A percentile compares a stretch with the other conserved stretches of the same genome.
These are phyloP conservation scores for Nicotiana tabacum DNA, from an alignment of 257 asterid species.

Conservation along the genomic window DNA sequence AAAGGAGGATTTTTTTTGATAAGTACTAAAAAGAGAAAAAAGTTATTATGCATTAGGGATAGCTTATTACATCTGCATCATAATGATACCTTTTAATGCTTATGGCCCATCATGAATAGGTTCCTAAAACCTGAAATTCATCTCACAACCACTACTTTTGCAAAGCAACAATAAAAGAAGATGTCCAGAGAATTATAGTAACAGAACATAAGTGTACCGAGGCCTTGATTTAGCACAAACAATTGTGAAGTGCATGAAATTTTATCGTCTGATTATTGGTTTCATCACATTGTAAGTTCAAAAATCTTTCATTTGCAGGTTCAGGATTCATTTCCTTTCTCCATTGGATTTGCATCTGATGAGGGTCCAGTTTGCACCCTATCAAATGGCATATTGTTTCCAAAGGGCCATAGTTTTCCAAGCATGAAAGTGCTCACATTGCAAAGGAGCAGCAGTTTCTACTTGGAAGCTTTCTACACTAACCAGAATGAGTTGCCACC, in stretches of 20 bases:
- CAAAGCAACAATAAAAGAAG: background rate
- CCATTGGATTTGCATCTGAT: constrained; percentile 71
- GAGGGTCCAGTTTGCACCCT: constrained; percentile 45
- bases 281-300: background rate
- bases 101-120: background rate
- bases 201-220: background rate
- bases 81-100: background rate
- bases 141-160: background rate
- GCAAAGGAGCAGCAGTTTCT: constrained; percentile 57
- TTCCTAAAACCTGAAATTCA: background rate
- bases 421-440: constrained; percentile 61
- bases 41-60: background rate
- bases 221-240: background rate
- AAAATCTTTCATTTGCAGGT: constrained; percentile 52
- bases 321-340: constrained; percentile 84
- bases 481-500: constrained; percentile 72
- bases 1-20: background rate
- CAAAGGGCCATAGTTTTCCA: constrained; percentile 65
- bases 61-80: background rate
- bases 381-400: constrained; percentile 53
- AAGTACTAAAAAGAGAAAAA: background rate
- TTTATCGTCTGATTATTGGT: background rate
- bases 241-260: background rate
- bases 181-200: background rate
- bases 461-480: constrained; percentile 60